These are phyloP conservation scores for Fonsecaea monophora DNA, from an alignment of 2,329 filamentous ascomycete genomes.

Conservation along the genomic window DNA sequence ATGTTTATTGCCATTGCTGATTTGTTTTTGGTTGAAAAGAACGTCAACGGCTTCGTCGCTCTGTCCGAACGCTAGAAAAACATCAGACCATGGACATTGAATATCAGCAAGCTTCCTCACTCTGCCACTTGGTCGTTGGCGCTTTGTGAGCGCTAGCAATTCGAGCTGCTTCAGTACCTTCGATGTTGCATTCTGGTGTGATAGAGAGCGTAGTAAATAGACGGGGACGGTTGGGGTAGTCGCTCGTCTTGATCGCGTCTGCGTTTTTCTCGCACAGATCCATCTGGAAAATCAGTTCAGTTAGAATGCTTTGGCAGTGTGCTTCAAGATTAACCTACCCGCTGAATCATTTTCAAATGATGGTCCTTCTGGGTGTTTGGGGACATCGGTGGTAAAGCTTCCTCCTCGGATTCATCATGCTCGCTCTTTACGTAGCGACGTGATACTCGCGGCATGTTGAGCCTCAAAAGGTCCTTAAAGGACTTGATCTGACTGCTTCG, in stretches of 20 bases:
- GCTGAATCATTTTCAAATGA: background rate
- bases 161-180: background rate
- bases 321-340: background rate
- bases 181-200: background rate
- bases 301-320: background rate
- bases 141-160: background rate
- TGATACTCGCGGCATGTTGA: background rate
- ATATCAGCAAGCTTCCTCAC: background rate
- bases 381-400: background rate
- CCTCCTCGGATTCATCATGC: background rate
- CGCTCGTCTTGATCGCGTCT: conserved; percentile 4
- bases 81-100: conserved; percentile 14
- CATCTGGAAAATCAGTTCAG: background rate
- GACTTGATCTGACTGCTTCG: background rate
- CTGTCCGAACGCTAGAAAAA: conserved; percentile 16
- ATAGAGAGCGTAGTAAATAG: background rate
- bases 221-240: background rate
- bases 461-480: background rate
- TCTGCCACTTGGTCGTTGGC: background rate
- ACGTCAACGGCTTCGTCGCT: conserved; percentile 15
- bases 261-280: background rate
- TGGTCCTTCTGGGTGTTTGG: background rate
- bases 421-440: conserved; percentile 1
- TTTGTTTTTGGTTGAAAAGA: conserved; percentile 6
- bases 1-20: conserved; percentile 42